These are phyloP conservation scores for Coemansia sp. DNA, from an alignment of 371 early-diverging fungal genomes.

Conservation along the genomic window DNA sequence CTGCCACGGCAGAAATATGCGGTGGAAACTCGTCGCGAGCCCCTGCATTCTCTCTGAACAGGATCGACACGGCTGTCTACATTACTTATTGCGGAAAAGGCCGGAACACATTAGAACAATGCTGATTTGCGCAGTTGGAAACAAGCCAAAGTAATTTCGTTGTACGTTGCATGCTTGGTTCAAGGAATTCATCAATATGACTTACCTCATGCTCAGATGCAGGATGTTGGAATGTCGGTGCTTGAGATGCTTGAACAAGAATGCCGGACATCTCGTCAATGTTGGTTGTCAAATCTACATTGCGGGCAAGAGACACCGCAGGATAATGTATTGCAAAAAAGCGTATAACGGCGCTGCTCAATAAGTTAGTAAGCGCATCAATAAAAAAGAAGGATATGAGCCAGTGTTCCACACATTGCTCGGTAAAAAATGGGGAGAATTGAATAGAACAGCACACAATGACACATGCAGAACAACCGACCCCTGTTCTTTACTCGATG, in stretches of 20 bases:
- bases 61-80: not conserved
- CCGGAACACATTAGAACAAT: not conserved
- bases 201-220: constrained; percentile 8
- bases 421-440: not conserved
- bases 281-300: constrained; percentile 5
- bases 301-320: not conserved
- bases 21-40: not conserved
- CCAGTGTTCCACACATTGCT: not conserved
- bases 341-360: not conserved
- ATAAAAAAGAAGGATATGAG: not conserved
- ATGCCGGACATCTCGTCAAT: not conserved
- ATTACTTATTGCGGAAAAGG: not conserved
- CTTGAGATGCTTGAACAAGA: not conserved
- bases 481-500: not conserved
- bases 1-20: not conserved
- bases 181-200: not conserved
- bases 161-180: not conserved
- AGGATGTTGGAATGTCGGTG: not conserved
- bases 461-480: not conserved
- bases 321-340: not conserved
- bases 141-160: not conserved
- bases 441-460: not conserved
- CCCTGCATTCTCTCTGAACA: not conserved
- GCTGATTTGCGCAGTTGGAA: not conserved
- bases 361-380: not conserved